phyloP scores from a whole-genome alignment of 2,329 filamentous ascomycete species.

The Botrytis galanthina region DNA sequence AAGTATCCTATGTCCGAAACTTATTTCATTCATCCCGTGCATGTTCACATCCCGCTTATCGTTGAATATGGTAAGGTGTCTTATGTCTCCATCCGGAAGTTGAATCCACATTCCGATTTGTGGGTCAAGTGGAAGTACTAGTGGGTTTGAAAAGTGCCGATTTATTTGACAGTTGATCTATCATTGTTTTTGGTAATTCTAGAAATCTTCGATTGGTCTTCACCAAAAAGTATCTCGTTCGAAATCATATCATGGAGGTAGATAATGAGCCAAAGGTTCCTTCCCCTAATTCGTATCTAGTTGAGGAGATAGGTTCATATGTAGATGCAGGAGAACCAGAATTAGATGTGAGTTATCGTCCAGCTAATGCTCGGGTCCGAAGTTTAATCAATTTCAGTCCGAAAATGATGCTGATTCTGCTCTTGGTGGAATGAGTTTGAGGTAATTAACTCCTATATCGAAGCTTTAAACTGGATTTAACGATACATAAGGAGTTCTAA shows the following conservation, averaged over 20 bases:
- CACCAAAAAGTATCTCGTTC: background rate
- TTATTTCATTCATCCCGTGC: background rate
- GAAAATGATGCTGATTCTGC: constrained; percentile 1
- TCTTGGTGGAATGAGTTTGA: constrained; percentile 11
- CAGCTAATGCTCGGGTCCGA: background rate
- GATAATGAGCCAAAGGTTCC: background rate
- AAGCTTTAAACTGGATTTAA: background rate
- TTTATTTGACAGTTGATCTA: background rate
- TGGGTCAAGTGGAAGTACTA: background rate
- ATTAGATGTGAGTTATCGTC: background rate
- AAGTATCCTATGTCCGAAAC: background rate
- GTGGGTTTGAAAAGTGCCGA: background rate
- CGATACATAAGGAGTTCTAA: constrained; percentile 6
- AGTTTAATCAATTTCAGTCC: background rate
- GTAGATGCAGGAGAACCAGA: background rate
- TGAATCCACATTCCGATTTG: background rate
- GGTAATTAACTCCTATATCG: background rate
- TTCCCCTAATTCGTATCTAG: background rate
- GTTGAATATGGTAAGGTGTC: background rate
- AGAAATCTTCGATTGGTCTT: background rate
- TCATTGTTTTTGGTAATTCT: background rate
- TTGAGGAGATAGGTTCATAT: constrained; percentile 10
- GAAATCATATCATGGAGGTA: background rate
- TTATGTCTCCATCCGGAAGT: background rate
- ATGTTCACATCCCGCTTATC: background rate